phyloP scores from a whole-genome alignment of 352 stramenopile species.

The Phytophthora foliorum region DNA sequence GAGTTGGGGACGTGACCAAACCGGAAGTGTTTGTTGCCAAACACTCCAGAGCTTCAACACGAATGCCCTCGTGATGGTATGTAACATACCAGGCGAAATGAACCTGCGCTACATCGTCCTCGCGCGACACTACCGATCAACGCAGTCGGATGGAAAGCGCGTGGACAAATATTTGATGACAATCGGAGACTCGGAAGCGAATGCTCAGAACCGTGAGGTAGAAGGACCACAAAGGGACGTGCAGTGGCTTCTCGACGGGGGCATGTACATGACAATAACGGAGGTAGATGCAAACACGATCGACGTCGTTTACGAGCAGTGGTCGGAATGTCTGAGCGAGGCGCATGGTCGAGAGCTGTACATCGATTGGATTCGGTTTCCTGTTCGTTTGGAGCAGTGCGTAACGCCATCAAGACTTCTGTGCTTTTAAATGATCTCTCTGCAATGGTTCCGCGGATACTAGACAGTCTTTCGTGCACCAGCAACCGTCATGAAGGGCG shows the following conservation, averaged over 20 bases:
- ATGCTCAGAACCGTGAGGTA: not conserved
- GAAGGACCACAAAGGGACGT: constrained; percentile 5
- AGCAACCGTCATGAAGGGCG: too few relatives aligned
- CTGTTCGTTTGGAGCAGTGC: constrained; percentile 4
- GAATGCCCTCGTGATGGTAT: not conserved
- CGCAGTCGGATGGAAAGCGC: constrained; percentile 7
- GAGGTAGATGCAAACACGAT: constrained; percentile 24
- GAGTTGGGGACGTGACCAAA: not conserved
- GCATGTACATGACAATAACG: constrained; percentile 26
- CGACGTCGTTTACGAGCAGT: constrained; percentile 38
- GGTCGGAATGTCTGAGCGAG: constrained; percentile 34
- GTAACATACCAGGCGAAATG: not conserved
- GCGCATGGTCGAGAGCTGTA: constrained; percentile 48
- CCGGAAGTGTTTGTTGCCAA: not conserved
- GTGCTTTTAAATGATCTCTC: constrained; percentile 2
- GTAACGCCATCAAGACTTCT: constrained; percentile 17
- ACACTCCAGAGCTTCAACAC: not conserved
- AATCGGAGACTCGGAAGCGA: not conserved
- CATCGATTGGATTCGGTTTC: constrained; percentile 41
- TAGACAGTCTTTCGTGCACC: too few relatives aligned
- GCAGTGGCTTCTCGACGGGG: constrained; percentile 28
- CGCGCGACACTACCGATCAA: not conserved
- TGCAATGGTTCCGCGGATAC: too few relatives aligned
- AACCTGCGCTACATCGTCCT: not conserved
- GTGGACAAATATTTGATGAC: not conserved